Evolutionary conservation across 1,284 basidiomycete species (phyloP).

Genomic region (Agaricales sp.): DNA sequence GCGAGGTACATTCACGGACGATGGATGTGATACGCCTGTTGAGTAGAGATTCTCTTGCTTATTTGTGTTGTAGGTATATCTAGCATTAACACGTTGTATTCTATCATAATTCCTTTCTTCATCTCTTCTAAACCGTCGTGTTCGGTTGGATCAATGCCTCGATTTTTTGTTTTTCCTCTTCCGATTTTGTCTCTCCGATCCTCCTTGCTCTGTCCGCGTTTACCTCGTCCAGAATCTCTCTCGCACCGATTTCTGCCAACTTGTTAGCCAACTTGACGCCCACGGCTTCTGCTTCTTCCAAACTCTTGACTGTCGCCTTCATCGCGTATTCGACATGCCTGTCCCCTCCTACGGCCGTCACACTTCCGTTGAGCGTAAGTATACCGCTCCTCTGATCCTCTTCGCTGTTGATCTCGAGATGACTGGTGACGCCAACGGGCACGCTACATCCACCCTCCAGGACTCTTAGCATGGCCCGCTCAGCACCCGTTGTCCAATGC

Average conservation of each 20-base stretch:
- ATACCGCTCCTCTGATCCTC: constrained; percentile 17
- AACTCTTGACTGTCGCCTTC: constrained; percentile 38
- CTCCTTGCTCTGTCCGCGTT: constrained; percentile 52
- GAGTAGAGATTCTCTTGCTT: too few relatives aligned
- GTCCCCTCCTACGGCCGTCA: constrained; percentile 69
- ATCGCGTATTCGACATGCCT: constrained; percentile 63
- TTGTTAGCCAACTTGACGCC: constrained; percentile 57
- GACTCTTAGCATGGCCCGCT: constrained; percentile 79
- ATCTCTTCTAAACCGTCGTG: too few relatives aligned
- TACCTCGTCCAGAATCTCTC: constrained; percentile 73
- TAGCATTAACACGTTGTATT: too few relatives aligned
- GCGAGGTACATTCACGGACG: constrained; percentile 19
- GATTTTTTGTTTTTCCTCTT: constrained; percentile 10
- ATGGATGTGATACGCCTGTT: too few relatives aligned
- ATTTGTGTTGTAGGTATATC: too few relatives aligned
- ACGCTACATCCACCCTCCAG: constrained; percentile 97
- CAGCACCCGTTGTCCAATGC: constrained; percentile 68
- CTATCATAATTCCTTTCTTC: too few relatives aligned
- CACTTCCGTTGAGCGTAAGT: constrained; percentile 64
- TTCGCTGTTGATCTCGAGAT: constrained; percentile 27
- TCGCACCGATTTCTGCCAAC: constrained; percentile 62
- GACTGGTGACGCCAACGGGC: constrained; percentile 80
- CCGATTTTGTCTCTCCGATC: constrained; percentile 32
- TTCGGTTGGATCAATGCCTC: background rate
- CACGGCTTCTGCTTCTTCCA: constrained; percentile 56